phyloP scores from a whole-genome alignment of 2,329 filamentous ascomycete genomes.

The Amauroascus verrucosus region DNA sequence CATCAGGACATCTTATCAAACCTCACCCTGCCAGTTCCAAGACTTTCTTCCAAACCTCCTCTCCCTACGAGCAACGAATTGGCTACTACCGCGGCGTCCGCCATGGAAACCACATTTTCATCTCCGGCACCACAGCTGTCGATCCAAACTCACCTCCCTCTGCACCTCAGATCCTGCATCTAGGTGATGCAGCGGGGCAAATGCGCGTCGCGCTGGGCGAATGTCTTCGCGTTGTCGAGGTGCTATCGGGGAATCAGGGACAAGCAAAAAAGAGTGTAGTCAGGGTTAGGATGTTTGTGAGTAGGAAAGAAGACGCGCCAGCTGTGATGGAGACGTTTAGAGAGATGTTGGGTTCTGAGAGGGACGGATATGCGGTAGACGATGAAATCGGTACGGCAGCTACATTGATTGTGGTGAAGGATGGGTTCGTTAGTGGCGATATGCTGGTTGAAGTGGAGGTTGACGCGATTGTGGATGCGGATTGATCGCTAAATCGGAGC shows the following conservation, averaged over 20 bases:
- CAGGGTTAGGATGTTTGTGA: conserved; percentile 28
- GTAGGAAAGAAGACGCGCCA: conserved; percentile 14
- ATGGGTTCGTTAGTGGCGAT: conserved; percentile 27
- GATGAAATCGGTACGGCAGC: conserved; percentile 25
- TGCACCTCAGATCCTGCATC: conserved; percentile 24
- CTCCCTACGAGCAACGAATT: conserved; percentile 29
- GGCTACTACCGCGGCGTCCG: conserved; percentile 34
- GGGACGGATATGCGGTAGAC: conserved; percentile 19
- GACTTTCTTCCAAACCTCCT: conserved; percentile 26
- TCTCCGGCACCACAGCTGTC: conserved; percentile 33
- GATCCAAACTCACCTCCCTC: conserved; percentile 25
- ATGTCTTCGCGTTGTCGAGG: conserved; percentile 27
- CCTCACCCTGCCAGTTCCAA: conserved; percentile 12
- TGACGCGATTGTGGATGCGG: conserved; percentile 24
- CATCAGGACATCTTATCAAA: conserved; percentile 10
- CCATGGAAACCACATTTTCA: conserved; percentile 27
- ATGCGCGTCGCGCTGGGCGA: conserved; percentile 23
- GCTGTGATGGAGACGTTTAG: conserved; percentile 14
- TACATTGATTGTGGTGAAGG: conserved; percentile 31
- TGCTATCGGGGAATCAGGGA: conserved; percentile 19
- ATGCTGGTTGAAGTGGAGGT: conserved; percentile 27
- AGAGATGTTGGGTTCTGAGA: conserved; percentile 14
- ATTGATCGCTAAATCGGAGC: not conserved
- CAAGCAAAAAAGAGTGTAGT: conserved; percentile 26
- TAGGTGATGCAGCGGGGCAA: conserved; percentile 26